Conservation (phyloP, 2,329 filamentous ascomycete species). For the Cladosporium cucumerinum region DNA sequence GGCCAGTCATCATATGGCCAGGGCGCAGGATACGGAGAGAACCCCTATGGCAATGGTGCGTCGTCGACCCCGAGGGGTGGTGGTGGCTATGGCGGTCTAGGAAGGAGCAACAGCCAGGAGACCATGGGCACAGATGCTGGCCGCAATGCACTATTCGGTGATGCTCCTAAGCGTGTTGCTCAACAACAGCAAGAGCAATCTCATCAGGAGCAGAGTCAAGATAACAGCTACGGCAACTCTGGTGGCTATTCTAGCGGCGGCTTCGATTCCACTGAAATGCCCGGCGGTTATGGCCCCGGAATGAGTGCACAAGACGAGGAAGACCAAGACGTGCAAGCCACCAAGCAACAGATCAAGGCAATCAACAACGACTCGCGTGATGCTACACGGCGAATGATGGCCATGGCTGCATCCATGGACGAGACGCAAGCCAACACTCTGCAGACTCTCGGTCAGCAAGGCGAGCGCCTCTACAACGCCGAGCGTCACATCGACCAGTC, state of each 20-base stretch:
- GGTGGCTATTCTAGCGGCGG: slow-evolving; percentile 27
- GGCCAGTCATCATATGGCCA: slow-evolving; percentile 34
- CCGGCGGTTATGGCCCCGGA: slow-evolving; percentile 51
- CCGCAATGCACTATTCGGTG: slow-evolving; percentile 63
- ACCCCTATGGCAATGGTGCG: slow-evolving; percentile 52
- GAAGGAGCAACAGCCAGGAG: slow-evolving; percentile 48
- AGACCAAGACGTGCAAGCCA: slow-evolving; percentile 67
- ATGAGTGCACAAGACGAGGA: slow-evolving; percentile 78
- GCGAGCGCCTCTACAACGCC: slow-evolving; percentile 76
- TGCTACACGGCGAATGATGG: slow-evolving; percentile 67
- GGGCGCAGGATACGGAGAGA: slow-evolving; percentile 49
- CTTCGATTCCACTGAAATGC: slow-evolving; percentile 29
- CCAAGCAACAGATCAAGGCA: slow-evolving; percentile 70
- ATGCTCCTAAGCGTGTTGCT: slow-evolving; percentile 50
- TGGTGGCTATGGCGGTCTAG: slow-evolving; percentile 57
- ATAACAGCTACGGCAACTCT: slow-evolving; percentile 33
- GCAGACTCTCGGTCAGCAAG: slow-evolving; percentile 70
- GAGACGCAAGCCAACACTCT: slow-evolving; percentile 70
- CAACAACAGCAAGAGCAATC: slow-evolving; percentile 42
- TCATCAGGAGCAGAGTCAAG: slow-evolving; percentile 18
- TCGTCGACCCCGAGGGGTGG: slow-evolving; percentile 29
- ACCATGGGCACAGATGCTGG: slow-evolving; percentile 52
- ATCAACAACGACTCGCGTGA: slow-evolving; percentile 72
- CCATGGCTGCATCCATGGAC: slow-evolving; percentile 65
- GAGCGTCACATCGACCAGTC: slow-evolving; percentile 80